phyloP scores from a whole-genome alignment of 129 eudicot species.

The Cynara cardunculus region DNA sequence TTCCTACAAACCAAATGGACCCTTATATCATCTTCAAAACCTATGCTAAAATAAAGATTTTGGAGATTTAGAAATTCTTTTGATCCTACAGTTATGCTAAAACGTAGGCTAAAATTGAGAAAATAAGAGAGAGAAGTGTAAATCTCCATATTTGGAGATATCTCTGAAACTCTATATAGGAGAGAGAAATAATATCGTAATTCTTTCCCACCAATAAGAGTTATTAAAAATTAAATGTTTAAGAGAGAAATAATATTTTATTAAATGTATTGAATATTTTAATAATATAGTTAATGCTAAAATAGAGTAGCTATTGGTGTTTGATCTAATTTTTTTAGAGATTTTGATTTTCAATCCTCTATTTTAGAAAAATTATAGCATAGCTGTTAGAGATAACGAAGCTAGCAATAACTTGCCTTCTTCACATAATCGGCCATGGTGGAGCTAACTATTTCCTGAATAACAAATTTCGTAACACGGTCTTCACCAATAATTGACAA shows the following conservation, averaged over 20 bases:
- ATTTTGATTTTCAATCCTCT: background rate
- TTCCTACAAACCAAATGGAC: too few species aligned
- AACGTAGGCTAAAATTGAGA: background rate
- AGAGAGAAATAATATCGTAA: background rate
- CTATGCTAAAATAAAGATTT: background rate
- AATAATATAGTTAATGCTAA: background rate
- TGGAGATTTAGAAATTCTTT: background rate
- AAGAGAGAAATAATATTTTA: too few species aligned
- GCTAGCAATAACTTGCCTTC: conserved; percentile 45
- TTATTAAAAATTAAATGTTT: too few species aligned
- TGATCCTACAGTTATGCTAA: background rate
- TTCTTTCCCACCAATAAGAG: too few species aligned
- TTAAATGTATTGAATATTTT: background rate
- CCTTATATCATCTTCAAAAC: background rate
- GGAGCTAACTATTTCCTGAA: conserved; percentile 80
- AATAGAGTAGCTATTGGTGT: background rate
- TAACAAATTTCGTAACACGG: conserved; percentile 66
- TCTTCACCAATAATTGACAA: conserved; percentile 75
- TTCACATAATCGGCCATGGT: conserved; percentile 69
- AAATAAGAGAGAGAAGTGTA: background rate
- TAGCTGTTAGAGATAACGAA: background rate
- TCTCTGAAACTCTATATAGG: too few species aligned
- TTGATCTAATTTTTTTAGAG: background rate
- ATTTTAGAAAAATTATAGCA: background rate
- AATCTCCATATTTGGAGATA: background rate